Percentiles rank a stretch among this genome's conserved stretches.
These are phyloP conservation scores for Acanthamoeba castellanii DNA, from an alignment of 208 protist species.

Conservation along the genomic window DNA sequence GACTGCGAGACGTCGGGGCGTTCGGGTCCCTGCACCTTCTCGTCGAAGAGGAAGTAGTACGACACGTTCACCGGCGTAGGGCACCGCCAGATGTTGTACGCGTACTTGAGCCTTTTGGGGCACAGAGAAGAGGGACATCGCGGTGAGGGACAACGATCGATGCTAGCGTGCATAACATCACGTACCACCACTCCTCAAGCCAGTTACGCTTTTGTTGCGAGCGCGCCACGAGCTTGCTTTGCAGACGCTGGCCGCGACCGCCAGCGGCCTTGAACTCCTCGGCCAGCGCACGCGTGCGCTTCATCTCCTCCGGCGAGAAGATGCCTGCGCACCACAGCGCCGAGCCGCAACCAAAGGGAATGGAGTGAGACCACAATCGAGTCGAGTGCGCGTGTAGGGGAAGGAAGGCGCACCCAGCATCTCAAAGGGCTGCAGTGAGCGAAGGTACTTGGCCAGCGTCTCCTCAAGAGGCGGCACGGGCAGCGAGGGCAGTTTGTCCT, in stretches of 20 bases:
- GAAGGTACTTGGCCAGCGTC: constrained; percentile 54
- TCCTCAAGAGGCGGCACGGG: constrained; percentile 35
- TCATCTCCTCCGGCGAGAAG: constrained; percentile 59
- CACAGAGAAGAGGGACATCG: neutral
- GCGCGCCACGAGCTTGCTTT: constrained; percentile 15
- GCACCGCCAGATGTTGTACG: constrained; percentile 60
- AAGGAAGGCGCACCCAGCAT: neutral
- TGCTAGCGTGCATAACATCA: too few species aligned
- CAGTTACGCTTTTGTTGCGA: constrained; percentile 31
- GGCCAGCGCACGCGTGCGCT: neutral
- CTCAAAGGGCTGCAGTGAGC: constrained; percentile 47
- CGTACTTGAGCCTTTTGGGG: constrained; percentile 19
- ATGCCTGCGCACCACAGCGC: neutral
- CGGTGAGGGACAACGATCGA: neutral
- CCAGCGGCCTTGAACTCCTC: constrained; percentile 36
- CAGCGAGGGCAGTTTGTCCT: constrained; percentile 34
- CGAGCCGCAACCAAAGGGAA: neutral
- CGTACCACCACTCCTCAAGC: constrained; percentile 59
- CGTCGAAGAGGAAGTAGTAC: constrained; percentile 56
- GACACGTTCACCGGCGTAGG: constrained; percentile 35
- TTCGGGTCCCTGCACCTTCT: constrained; percentile 45
- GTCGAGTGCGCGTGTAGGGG: neutral
- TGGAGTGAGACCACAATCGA: neutral
- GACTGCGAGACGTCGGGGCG: constrained; percentile 11
- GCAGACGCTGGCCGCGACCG: constrained; percentile 36